phyloP scores from a whole-genome alignment of 2,329 filamentous ascomycete species.

The Colletotrichum phormii region DNA sequence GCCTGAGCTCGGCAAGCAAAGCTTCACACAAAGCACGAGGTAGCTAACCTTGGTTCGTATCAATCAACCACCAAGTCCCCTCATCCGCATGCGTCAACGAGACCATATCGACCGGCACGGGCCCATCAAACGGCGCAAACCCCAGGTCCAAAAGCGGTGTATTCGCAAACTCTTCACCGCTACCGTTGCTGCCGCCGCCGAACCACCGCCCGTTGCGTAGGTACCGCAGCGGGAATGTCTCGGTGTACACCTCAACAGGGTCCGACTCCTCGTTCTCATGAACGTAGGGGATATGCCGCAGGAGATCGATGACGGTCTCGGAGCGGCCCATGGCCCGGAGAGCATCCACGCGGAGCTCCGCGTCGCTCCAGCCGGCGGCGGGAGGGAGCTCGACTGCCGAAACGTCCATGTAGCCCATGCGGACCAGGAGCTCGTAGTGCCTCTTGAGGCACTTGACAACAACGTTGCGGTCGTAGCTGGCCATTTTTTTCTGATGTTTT shows the following conservation, averaged over 20 bases:
- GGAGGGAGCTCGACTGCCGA: conserved; percentile 23
- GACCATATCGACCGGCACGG: conserved; percentile 33
- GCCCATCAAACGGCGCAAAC: conserved; percentile 34
- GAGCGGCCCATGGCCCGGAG: conserved; percentile 37
- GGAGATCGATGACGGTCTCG: conserved; percentile 29
- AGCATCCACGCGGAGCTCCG: conserved; percentile 32
- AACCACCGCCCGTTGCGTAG: conserved; percentile 35
- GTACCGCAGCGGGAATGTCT: conserved; percentile 34
- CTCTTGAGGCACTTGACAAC: conserved; percentile 30
- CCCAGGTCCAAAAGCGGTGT: conserved; percentile 30
- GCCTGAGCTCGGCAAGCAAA: background rate
- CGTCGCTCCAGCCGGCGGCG: conserved; percentile 31
- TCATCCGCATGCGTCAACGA: conserved; percentile 35
- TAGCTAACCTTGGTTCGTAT: conserved; percentile 28
- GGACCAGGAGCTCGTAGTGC: conserved; percentile 34
- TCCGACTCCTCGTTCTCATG: conserved; percentile 29
- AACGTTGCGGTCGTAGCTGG: conserved; percentile 16
- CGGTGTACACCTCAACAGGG: conserved; percentile 29
- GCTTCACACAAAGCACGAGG: too few relatives aligned
- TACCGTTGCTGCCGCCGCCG: background rate
- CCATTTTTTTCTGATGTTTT: conserved; percentile 4
- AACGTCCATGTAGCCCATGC: conserved; percentile 31
- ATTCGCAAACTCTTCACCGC: background rate
- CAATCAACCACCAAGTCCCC: conserved; percentile 33
- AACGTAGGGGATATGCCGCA: conserved; percentile 33